A percentile compares a stretch with the other conserved stretches of the same genome.
Evolutionary conservation across 345 rosid genomes (phyloP).

Genomic region (Firmiana major): DNA sequence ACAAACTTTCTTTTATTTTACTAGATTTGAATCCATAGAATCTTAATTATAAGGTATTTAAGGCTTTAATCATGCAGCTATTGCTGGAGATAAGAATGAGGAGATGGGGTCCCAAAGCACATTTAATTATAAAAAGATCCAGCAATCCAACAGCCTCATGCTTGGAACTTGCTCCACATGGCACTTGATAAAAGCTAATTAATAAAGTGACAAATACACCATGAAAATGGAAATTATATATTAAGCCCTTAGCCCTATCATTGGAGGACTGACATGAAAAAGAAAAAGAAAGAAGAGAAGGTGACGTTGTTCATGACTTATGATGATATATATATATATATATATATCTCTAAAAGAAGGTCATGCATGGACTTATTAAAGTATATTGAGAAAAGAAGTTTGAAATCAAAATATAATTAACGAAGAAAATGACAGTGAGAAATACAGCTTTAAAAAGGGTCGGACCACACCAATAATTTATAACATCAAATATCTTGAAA

Average conservation of each 20-base stretch:
- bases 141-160: neutral
- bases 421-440: neutral
- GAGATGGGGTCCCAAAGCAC: neutral
- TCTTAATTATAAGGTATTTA: neutral
- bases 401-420: neutral
- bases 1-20: neutral
- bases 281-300: neutral
- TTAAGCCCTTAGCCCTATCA: neutral
- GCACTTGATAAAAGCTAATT: neutral
- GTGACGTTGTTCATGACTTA: neutral
- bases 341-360: no score
- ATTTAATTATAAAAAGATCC: neutral
- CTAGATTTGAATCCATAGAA: conserved; percentile 1
- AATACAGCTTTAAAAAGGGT: neutral
- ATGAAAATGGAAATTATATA: neutral
- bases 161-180: neutral
- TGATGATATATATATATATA: neutral
- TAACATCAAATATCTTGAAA: neutral
- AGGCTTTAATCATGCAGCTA: neutral
- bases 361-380: neutral
- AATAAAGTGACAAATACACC: neutral
- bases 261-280: neutral
- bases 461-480: conserved; percentile 6
- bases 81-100: neutral
- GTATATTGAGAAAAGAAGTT: neutral